phyloP scores from a whole-genome alignment of 2,329 filamentous ascomycete genomes.

The Calonectria crousiana region DNA sequence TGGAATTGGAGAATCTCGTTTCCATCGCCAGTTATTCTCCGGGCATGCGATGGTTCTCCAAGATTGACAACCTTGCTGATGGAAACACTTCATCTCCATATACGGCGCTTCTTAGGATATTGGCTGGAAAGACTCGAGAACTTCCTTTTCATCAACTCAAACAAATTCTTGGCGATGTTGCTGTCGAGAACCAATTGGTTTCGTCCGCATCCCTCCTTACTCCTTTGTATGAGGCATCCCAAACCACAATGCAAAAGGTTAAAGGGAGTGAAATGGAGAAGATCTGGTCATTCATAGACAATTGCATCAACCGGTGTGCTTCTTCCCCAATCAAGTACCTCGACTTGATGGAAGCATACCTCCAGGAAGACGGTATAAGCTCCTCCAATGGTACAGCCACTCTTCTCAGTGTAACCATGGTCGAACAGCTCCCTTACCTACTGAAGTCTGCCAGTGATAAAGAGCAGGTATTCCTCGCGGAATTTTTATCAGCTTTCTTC shows the following conservation, averaged over 20 bases:
- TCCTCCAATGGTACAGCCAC: slow-evolving; percentile 55
- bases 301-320: slow-evolving; percentile 81
- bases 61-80: slow-evolving; percentile 70
- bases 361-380: slow-evolving; percentile 45
- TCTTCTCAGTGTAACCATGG: slow-evolving; percentile 75
- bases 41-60: slow-evolving; percentile 92
- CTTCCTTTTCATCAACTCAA: slow-evolving; percentile 59
- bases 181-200: slow-evolving; percentile 76
- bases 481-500: slow-evolving; percentile 71
- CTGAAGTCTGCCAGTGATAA: slow-evolving; percentile 62
- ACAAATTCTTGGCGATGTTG: slow-evolving; percentile 70
- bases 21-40: slow-evolving; percentile 84
- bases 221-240: slow-evolving; percentile 56
- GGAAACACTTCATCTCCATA: slow-evolving; percentile 69
- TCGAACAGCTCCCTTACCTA: slow-evolving; percentile 83
- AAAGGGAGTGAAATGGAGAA: slow-evolving; percentile 48
- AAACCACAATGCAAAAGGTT: slow-evolving; percentile 34
- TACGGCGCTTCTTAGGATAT: slow-evolving; percentile 72
- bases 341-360: slow-evolving; percentile 70
- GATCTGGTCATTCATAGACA: slow-evolving; percentile 82
- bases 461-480: slow-evolving; percentile 61
- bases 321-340: slow-evolving; percentile 86
- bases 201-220: slow-evolving; percentile 62
- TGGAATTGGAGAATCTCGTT: slow-evolving; percentile 86
- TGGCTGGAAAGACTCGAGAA: slow-evolving; percentile 47